Base-by-base conservation (phyloP, 352 stramenopile genomes). In the Phytopythium vexans region DNA sequence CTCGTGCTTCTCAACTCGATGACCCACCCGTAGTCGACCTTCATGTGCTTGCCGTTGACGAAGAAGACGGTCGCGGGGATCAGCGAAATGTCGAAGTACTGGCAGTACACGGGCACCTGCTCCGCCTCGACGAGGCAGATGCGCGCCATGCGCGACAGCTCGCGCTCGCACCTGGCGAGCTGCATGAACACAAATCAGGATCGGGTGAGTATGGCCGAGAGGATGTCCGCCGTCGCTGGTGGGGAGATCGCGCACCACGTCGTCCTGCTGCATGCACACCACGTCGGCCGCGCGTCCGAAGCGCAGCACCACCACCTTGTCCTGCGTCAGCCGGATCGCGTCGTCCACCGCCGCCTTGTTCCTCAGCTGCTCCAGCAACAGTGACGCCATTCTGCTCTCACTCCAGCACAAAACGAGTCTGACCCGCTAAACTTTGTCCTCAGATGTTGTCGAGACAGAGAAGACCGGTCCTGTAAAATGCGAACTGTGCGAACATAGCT, bases 41-140 rank as follows among this genome's bases (percentile, higher is more conserved):
- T 95, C 62, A 94, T 95, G 70, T 95, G 86, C 54, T 89, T 82
- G 2, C 74, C 79, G 56, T 95, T 95, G 60, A 92, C 85, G 52
- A 94, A 95, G 65, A 95, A 95, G 43, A 95, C 67, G 0, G 81
- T 95, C 34, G 83, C 83, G 3, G 86, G 86, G 44, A 95, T 84
- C 21, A 95, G 69, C n/a, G 81, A 78, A 34, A 95, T 91, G 55
- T 95, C 86, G 62, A 95, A 92, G 62, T 95, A 95, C 61, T 95
- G 82, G 41, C 74, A 86, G 62, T 95, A 95, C 39, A 95, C 76
- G 11, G 83, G 77, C 33, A 89, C 51, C 15, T 69, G 44, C 11
- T 94, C 83, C 31, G 76, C 80, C 57, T 95, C 86, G 32, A 94
- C 70, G 3, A 88, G 52, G 59, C 66, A 89, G 34, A 95, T 67